Evolutionary conservation across 495 filamentous ascomycete genomes (phyloP).

Genomic region (Aspergillus carlsbadensis): DNA sequence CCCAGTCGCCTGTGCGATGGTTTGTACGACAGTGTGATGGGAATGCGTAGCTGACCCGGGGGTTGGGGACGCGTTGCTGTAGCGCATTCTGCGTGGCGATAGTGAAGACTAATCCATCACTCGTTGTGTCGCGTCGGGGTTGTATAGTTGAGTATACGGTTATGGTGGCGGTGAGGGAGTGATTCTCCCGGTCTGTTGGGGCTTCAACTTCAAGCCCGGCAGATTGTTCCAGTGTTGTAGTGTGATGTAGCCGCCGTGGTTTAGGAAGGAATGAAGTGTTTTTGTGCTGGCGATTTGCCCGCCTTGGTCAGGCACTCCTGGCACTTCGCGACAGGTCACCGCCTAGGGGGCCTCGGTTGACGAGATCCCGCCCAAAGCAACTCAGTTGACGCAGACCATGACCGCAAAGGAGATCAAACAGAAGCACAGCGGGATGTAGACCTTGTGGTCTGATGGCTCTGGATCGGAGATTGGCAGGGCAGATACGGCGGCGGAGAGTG

Average conservation of each 20-base stretch:
- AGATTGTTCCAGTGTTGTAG: background rate
- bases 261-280: too few relatives aligned
- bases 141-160: background rate
- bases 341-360: background rate
- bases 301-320: too few relatives aligned
- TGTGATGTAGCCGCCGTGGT: too few relatives aligned
- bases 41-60: background rate
- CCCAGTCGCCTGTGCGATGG: background rate
- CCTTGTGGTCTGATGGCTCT: constrained; percentile 37
- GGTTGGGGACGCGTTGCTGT: constrained; percentile 3
- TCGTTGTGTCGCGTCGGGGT: background rate
- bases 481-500: constrained; percentile 4
- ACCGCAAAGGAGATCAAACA: constrained; percentile 46
- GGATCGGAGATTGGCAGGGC: constrained; percentile 8
- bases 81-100: background rate
- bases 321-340: background rate
- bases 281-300: too few relatives aligned
- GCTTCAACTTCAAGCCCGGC: background rate
- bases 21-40: background rate
- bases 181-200: background rate
- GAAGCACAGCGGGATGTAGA: constrained; percentile 44
- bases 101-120: background rate
- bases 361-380: background rate
- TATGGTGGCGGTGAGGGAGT: background rate
- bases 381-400: constrained; percentile 38